phyloP scores from a whole-genome alignment of 164 flowering plant species.

The Stephania japonica region DNA sequence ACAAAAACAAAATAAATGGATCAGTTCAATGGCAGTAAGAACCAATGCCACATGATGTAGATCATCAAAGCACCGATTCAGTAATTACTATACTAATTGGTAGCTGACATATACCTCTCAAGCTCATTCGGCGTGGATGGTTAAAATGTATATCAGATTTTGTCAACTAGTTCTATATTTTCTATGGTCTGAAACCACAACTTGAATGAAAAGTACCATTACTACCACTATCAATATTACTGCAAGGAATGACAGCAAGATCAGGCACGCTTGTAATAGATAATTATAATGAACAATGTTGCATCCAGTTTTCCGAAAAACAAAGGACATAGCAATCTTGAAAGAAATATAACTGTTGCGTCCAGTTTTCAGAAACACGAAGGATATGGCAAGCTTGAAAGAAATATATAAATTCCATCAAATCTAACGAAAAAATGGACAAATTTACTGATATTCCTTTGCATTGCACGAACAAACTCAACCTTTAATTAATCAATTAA shows the following conservation, averaged over 20 bases:
- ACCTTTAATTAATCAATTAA: not conserved
- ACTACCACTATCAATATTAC: not conserved
- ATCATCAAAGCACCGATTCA: not conserved
- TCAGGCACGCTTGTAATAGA: too few relatives aligned
- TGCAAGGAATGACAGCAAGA: not conserved
- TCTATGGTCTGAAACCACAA: not conserved
- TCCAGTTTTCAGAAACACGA: not conserved
- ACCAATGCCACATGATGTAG: not conserved
- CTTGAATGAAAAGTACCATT: not conserved
- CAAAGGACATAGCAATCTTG: not conserved
- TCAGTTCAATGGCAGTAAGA: not conserved
- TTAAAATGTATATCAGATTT: not conserved
- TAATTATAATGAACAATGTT: not conserved
- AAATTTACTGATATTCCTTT: not conserved
- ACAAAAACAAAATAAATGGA: not conserved
- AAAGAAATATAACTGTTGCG: not conserved
- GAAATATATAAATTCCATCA: not conserved
- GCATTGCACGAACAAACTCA: not conserved
- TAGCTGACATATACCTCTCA: not conserved
- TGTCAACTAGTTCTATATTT: not conserved
- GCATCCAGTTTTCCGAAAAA: not conserved
- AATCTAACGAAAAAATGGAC: not conserved
- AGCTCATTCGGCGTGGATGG: not conserved
- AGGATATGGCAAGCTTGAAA: not conserved
- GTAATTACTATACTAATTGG: not conserved